These are phyloP conservation scores for Claviceps pusilla DNA, from an alignment of 2,329 filamentous ascomycete genomes.

Conservation along the genomic window DNA sequence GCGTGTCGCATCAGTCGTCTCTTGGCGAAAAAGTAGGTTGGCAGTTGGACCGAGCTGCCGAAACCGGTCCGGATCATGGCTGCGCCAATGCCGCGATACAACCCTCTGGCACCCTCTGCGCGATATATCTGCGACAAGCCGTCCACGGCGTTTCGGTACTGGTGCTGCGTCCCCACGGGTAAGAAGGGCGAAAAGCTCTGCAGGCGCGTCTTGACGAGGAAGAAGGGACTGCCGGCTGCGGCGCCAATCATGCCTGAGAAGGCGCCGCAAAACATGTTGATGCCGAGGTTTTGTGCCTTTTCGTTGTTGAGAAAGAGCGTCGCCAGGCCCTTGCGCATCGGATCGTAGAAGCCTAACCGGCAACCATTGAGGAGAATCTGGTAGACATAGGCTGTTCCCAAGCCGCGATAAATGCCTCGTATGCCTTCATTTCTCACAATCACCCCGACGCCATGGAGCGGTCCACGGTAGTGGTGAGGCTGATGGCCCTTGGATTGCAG, in stretches of 20 bases:
- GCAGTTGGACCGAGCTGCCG: slow-evolving; percentile 87
- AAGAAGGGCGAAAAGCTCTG: slow-evolving; percentile 88
- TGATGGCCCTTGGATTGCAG: slow-evolving; percentile 75
- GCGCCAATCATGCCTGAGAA: slow-evolving; percentile 81
- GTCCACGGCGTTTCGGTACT: slow-evolving; percentile 73
- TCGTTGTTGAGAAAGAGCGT: slow-evolving; percentile 55
- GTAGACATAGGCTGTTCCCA: slow-evolving; percentile 89
- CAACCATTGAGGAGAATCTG: slow-evolving; percentile 94
- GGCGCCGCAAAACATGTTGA: slow-evolving; percentile 91
- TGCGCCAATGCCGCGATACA: slow-evolving; percentile 82
- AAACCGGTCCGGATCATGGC: slow-evolving; percentile 95
- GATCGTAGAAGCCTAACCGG: slow-evolving; percentile 93
- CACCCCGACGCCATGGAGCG: slow-evolving; percentile 77
- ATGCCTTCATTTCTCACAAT: slow-evolving; percentile 85
- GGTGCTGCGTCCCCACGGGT: slow-evolving; percentile 92
- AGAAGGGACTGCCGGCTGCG: slow-evolving; percentile 87
- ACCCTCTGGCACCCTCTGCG: slow-evolving; percentile 59
- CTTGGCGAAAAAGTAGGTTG: slow-evolving; percentile 97
- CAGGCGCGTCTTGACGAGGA: slow-evolving; percentile 90
- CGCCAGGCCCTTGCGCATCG: slow-evolving; percentile 61
- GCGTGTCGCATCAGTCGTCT: slow-evolving; percentile 65
- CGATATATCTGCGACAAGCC: slow-evolving; percentile 67
- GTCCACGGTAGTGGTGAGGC: slow-evolving; percentile 77
- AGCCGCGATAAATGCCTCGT: slow-evolving; percentile 69
- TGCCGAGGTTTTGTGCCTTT: slow-evolving; percentile 64